These are phyloP conservation scores for Echeveria elegans DNA, from an alignment of 164 flowering plant genomes.

Conservation along the genomic window DNA sequence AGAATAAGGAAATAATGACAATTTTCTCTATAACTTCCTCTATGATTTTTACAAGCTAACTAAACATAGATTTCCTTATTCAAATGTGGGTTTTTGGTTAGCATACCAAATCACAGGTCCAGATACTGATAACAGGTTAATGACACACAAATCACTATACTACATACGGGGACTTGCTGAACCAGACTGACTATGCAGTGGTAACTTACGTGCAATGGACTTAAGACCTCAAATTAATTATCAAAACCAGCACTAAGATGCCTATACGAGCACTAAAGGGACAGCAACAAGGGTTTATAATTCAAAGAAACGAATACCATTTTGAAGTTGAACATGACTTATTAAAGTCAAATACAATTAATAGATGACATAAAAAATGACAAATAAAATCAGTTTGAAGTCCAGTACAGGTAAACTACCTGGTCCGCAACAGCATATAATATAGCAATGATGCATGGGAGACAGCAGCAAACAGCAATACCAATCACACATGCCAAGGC, in stretches of 20 bases:
- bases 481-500: constrained; percentile 71
- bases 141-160: not conserved
- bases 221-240: not conserved
- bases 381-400: not conserved
- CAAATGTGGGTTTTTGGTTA: too few species aligned
- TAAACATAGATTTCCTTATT: too few species aligned
- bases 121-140: not conserved
- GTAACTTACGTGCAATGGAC: not conserved
- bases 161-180: not conserved
- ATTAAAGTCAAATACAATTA: not conserved
- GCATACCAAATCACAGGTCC: not conserved
- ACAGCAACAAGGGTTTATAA: not conserved
- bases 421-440: constrained; percentile 66
- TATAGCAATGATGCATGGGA: constrained; percentile 73
- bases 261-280: not conserved
- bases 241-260: not conserved
- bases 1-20: too few species aligned
- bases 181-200: not conserved
- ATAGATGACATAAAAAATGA: not conserved
- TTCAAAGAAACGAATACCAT: not conserved
- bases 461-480: constrained; percentile 78
- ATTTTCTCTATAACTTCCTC: too few species aligned
- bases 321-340: too few species aligned
- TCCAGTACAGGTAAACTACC: constrained; percentile 26
- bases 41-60: too few species aligned